Evolutionary conservation across 2,329 filamentous ascomycete genomes (phyloP), one percentile per base, ranked within the genome.

Genomic region (Pyrenochaeta sp.): DNA sequence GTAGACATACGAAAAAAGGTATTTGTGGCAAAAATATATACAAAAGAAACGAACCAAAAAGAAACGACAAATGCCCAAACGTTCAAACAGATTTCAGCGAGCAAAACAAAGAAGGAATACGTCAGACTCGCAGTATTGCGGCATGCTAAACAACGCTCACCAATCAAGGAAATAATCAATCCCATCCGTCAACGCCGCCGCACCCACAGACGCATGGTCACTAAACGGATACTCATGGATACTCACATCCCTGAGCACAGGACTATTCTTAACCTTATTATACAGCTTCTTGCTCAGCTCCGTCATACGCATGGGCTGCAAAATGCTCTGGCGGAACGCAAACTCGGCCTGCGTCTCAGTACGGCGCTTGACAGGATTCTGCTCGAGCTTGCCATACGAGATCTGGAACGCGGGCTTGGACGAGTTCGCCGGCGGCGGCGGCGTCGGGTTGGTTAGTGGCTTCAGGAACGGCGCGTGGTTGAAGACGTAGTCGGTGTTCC

Each of bases 401-500:
- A 69, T 48, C 35, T 64, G 62, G 15, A 68, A 58, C 7, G 66
- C 66, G 8, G 66, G 66, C 30, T 60, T 67, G 3, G 44, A 55
- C 7, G 23, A 39, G 9, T 55, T 49, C 10, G 35, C 39, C 11
- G 21, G 27, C 13, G 13, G 19, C 7, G 13, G 21, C 2, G 14
- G 22, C 2, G 32, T 34, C 18, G 8, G 8, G 1, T 24, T 32
- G 1, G 6, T 52, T 2, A 69, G 47, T 19, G 59, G 54, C 4
- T 47, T 54, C 1, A 68, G 53, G 23, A 66, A 58, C 4, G 49
- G 32, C 4, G 44, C 43, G 11, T 56, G 22, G 18, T 54, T 56
- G 34, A 68, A 63, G 13, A 80, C 64, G 38, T 71, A 77, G 1
- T 65, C 53, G 11, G 74, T 54, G 49, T 78, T 78, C 73, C 75